Conservation (phyloP, 305 asterid species). For the Solanum hybrid region DNA sequence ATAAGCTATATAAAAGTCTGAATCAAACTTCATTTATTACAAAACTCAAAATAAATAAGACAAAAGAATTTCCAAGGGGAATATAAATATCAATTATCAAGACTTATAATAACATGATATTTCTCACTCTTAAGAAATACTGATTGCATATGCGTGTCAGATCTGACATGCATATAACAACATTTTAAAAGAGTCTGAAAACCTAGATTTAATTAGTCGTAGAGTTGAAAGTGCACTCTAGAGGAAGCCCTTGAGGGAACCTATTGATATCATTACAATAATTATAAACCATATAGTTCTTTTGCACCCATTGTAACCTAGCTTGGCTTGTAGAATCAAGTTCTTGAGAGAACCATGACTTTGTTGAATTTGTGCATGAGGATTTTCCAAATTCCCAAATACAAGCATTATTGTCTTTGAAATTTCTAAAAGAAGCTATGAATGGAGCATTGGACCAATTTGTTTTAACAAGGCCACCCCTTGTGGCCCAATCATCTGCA, state of each 20-base stretch:
- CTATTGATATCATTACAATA: conserved; percentile 25
- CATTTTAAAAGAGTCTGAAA: background rate
- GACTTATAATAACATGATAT: too few species aligned
- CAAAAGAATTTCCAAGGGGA: background rate
- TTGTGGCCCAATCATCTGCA: conserved; percentile 27
- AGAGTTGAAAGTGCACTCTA: conserved; percentile 14
- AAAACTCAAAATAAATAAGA: background rate
- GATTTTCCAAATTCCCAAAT: conserved; percentile 11
- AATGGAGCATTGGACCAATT: conserved; percentile 23
- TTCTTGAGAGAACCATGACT: conserved; percentile 17
- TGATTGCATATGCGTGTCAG: background rate
- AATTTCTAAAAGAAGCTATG: conserved; percentile 4
- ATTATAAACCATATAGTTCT: conserved; percentile 25
- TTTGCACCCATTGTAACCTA: conserved; percentile 25
- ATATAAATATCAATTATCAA: too few species aligned
- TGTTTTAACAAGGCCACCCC: conserved; percentile 16
- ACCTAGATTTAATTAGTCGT: background rate
- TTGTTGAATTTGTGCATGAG: conserved; percentile 10
- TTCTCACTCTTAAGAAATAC: fast-evolving
- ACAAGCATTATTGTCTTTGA: conserved; percentile 11
- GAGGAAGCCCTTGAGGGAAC: conserved; percentile 26
- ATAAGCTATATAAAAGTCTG: background rate
- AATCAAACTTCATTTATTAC: background rate
- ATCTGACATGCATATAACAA: too few species aligned
- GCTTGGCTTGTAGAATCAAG: conserved; percentile 14